Base-by-base conservation (phyloP, 2,329 filamentous ascomycete species). In the Plectosphaerella plurivora region DNA sequence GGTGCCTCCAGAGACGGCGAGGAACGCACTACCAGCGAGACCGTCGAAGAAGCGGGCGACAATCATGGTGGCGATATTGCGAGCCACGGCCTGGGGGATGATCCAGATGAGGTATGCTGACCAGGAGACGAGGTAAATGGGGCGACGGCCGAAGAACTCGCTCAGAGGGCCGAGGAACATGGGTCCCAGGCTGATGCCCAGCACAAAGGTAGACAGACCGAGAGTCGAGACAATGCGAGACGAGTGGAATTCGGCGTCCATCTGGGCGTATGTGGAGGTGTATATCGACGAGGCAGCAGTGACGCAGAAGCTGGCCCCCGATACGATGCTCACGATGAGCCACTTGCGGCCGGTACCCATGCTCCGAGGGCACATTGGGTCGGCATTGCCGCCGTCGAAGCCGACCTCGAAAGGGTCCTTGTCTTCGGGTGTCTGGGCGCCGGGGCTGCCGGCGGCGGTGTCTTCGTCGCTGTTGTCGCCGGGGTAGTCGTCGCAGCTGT, bases 241-340 rank as follows among this genome's bases (percentile, higher is more conserved):
- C 60, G 81, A 81, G 58, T 81, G 72, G 61, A 96, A 95, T 54
- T 95, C 88, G 24, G 75, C 71, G 56, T 86, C 83, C 69, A 96
- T 83, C 68, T 94, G 88, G 16, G 63, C 65, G 67, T 96, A 97
- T 0, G 89, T 94, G 12, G 83, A 83, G 1, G 91, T 93, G 69
- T 97, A 96, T 61, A 96, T 84, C n/a, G 91, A 94, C 47, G 88
- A 92, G 2, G 89, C 83, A 65, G 87, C 91, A 9, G 91, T 96
- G 51, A 96, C 91, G 68, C 89, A 93, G 54, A 94, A 76, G 46
- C 89, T 89, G 8, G 87, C 88, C 51, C 79, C 66, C 10, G 86
- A 84, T n/a, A 91, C 78, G 53, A 96, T 87, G 36, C 84, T 59
- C 1, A 92, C 84, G 55, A 96, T 86, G 28, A 84, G 52, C 93